Conservation (phyloP, 192 early-diverging fungal genomes). For the Rhizoclosmatium sp. region DNA sequence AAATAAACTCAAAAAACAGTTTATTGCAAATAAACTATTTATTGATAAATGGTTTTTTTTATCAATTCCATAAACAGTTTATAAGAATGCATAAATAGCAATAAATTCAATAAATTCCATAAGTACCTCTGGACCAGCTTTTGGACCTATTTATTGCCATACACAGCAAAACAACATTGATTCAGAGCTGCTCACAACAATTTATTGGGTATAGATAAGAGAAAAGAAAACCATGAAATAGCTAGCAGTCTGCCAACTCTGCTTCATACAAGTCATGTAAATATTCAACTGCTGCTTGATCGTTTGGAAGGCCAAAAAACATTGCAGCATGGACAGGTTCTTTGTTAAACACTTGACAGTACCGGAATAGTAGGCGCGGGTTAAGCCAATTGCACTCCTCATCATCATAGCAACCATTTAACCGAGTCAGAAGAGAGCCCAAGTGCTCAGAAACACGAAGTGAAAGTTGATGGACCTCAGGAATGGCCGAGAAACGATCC, state of each 20-base stretch:
- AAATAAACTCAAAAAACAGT: too few relatives aligned
- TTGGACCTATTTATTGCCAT: too few relatives aligned
- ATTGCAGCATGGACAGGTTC: background rate
- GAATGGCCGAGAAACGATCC: background rate
- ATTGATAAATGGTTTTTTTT: too few relatives aligned
- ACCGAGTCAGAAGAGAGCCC: background rate
- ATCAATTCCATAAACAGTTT: too few relatives aligned
- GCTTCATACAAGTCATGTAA: background rate
- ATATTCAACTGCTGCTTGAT: background rate
- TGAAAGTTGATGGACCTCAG: background rate
- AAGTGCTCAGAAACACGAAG: background rate
- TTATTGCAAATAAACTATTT: too few relatives aligned
- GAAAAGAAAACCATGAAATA: background rate
- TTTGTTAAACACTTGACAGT: background rate
- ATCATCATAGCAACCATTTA: background rate
- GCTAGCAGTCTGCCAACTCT: background rate
- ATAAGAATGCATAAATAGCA: too few relatives aligned
- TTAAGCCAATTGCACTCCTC: background rate
- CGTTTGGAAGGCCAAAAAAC: background rate
- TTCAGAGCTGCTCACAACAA: too few relatives aligned
- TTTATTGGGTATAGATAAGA: background rate
- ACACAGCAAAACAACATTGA: too few relatives aligned
- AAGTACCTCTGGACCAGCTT: too few relatives aligned
- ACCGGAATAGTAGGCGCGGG: background rate
- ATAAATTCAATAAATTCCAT: too few relatives aligned